Base-by-base conservation (phyloP, 192 early-diverging fungal species). In the Linnemannia elongata region DNA sequence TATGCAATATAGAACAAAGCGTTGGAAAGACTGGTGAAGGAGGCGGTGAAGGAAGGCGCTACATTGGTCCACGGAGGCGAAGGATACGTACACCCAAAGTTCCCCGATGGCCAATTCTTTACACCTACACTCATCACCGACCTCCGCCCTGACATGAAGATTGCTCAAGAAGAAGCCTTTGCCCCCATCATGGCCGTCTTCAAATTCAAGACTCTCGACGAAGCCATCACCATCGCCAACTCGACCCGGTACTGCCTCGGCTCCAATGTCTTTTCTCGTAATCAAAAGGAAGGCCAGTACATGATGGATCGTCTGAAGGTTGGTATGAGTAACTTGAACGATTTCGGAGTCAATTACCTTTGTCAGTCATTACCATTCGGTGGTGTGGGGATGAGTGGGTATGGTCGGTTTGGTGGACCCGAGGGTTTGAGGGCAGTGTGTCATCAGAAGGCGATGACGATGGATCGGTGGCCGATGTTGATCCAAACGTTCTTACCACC, bases 301-400 rank as follows among this genome's bases (percentile, higher is more conserved):
- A 90, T 97, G 35, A 92, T 93, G n/a, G 84, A 91, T 33, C 85
- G 82, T 22, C 84, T 97, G 66, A 93, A 92, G 77, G 91, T 92
- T 0, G 97, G 97, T 22, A 96, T 96, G 95, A 87, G 92, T 69
- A 97, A 97, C 69, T 88, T 97, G 77, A 97, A 97, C 84, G 97
- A 97, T 81, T 97, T 96, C 80, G 97, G 91, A 24, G 94, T 94
- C 78, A 96, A 94, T 72, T 97, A 97, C 75, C 90, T 97, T 7
- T 96, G 95, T 87, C 95, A 97, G 82, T 90, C 93, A 4, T 79
- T 97, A 74, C 96, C 96, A 3, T 97, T 97, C 90, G 96, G 96
- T 71, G 96, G 96, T 75, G 94, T 97, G 12, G 94, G 94, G 24
- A 94, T 91, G 45, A 94, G 93, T 74, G 96, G 96, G 0, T 95